phyloP scores from a whole-genome alignment of 1,139 yeast genomes.

The Lodderomyces jiufengensis region DNA sequence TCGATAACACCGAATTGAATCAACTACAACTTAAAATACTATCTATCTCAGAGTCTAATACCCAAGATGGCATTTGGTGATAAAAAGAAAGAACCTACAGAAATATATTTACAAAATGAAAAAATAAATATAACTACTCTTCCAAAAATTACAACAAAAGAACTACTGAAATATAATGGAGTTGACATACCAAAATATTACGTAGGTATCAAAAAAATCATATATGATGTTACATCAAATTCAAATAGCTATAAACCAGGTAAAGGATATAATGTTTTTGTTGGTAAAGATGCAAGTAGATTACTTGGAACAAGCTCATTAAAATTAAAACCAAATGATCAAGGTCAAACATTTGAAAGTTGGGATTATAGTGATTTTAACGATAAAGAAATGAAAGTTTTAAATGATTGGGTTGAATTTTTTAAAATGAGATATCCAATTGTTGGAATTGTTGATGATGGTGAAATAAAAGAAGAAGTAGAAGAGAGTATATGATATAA shows the following conservation, averaged over 20 bases:
- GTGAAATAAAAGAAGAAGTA: constrained; percentile 8
- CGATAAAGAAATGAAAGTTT: constrained; percentile 45
- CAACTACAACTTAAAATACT: not conserved
- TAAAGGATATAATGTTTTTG: constrained; percentile 65
- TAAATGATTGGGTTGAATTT: constrained; percentile 58
- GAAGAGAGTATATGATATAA: not conserved
- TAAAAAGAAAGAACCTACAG: constrained; percentile 15
- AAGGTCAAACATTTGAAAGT: constrained; percentile 21
- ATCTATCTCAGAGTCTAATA: not conserved
- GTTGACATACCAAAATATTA: constrained; percentile 40
- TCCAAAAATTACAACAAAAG: constrained; percentile 33
- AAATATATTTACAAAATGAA: constrained; percentile 22
- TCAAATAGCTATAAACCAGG: constrained; percentile 71
- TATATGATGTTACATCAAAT: constrained; percentile 74
- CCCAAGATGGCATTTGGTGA: constrained; percentile 10
- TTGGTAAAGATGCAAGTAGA: constrained; percentile 75
- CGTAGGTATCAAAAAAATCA: constrained; percentile 70
- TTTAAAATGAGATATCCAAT: constrained; percentile 48
- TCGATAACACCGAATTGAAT: not conserved
- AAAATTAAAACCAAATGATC: constrained; percentile 16
- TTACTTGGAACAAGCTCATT: constrained; percentile 52
- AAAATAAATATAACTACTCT: constrained; percentile 22
- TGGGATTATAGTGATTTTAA: constrained; percentile 50
- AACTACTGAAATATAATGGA: constrained; percentile 36
- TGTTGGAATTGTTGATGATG: constrained; percentile 36